phyloP scores from a whole-genome alignment of 2,329 filamentous ascomycete genomes.

The Mycocentrospora acerina region DNA sequence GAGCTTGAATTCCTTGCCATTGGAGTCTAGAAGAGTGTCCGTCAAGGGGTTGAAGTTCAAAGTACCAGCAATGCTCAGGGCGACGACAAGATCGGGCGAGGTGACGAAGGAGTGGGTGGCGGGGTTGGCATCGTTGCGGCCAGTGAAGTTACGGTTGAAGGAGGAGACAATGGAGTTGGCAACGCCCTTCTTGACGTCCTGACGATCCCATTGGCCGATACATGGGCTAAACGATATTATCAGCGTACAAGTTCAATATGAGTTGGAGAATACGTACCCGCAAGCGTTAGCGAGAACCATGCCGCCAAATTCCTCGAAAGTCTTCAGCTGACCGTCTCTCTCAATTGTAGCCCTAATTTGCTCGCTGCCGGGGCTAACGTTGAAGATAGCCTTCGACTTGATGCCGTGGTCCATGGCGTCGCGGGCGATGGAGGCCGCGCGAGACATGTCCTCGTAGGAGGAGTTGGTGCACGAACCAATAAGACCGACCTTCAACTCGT shows the following conservation, averaged over 20 bases:
- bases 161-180: conserved; percentile 97
- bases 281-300: conserved; percentile 95
- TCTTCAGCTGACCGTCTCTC: conserved; percentile 83
- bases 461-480: conserved; percentile 99
- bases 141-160: conserved; percentile 99
- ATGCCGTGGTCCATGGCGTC: conserved; percentile 90
- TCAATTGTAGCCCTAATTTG: conserved; percentile 90
- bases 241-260: not conserved
- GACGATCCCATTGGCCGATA: conserved; percentile 79
- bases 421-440: conserved; percentile 85
- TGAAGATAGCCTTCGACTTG: conserved; percentile 92
- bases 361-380: conserved; percentile 93
- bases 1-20: conserved; percentile 95
- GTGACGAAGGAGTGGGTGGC: conserved; percentile 92
- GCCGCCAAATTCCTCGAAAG: conserved; percentile 94
- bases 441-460: conserved; percentile 86
- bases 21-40: conserved; percentile 88
- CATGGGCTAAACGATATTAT: not conserved
- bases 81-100: conserved; percentile 86
- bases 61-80: conserved; percentile 78
- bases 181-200: conserved; percentile 90
- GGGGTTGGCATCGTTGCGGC: conserved; percentile 94
- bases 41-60: conserved; percentile 94
- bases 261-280: conserved; percentile 43
- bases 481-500: conserved; percentile 93